phyloP scores from a whole-genome alignment of 352 stramenopile species.

The Pythium oligandrum region DNA sequence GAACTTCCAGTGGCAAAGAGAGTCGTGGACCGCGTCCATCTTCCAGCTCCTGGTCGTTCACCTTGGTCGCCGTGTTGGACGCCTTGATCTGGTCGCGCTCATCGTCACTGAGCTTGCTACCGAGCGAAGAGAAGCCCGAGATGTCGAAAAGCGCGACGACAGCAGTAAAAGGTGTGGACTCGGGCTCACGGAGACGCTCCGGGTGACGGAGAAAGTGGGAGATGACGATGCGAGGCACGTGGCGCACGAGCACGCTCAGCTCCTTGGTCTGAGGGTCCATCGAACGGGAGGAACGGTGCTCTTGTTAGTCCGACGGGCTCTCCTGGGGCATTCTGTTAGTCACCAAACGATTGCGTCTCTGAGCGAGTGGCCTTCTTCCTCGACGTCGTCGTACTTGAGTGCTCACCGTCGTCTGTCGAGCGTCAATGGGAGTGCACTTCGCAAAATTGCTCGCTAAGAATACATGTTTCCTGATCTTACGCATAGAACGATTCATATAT shows the following conservation, averaged over 20 bases:
- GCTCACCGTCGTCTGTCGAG: too few relatives aligned
- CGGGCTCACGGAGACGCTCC: conserved; percentile 41
- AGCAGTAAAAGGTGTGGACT: conserved; percentile 41
- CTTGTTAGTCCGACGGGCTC: neutral
- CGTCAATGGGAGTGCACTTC: too few relatives aligned
- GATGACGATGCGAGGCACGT: conserved; percentile 74
- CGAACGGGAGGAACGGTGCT: conserved; percentile 1
- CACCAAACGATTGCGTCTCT: too few relatives aligned
- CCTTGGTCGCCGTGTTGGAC: conserved; percentile 1
- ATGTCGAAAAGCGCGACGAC: conserved; percentile 84
- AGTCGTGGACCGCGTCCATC: neutral
- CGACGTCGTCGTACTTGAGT: too few relatives aligned
- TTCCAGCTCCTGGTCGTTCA: conserved; percentile 4
- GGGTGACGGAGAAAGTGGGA: conserved; percentile 47
- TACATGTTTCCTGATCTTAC: too few relatives aligned
- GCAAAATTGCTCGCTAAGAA: too few relatives aligned
- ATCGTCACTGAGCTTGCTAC: conserved; percentile 62
- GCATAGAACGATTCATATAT: too few relatives aligned
- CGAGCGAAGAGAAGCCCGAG: conserved; percentile 81
- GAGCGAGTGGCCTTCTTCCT: too few relatives aligned
- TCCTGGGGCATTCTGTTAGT: too few relatives aligned
- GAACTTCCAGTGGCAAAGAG: too few relatives aligned
- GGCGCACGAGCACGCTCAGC: conserved; percentile 53
- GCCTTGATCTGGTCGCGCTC: conserved; percentile 41
- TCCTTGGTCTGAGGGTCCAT: conserved; percentile 47